Base-by-base conservation (phyloP, 2,329 filamentous ascomycete genomes). In the Sclerotinia nivalis region DNA sequence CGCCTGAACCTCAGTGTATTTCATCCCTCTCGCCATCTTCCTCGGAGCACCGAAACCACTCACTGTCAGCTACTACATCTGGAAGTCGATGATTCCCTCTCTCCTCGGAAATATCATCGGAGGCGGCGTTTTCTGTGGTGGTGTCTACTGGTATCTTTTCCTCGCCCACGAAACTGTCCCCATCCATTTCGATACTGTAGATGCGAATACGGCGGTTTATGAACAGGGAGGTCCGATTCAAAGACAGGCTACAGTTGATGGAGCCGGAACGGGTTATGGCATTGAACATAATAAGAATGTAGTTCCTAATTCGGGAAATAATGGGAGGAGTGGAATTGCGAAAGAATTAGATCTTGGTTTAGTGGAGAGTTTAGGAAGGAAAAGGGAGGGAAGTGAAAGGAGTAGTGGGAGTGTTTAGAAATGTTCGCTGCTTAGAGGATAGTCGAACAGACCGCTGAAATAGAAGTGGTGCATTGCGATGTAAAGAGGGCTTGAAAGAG, bases 51-150 rank as follows among this genome's bases (percentile, higher is more conserved):
- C 83, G 0, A 52, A 66, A n/a, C 78, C 78, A 0, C 78, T 87
- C 31, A 81, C 78, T 0, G 81, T 85, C 0, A 80, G 82, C 0
- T 78, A 86, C 54, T 88, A 87, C 69, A 84, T 88, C 71, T 88
- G 84, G 84, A 87, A 88, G 74, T 83, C 82, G 0, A 82, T 87
- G 72, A 83, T 88, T 47, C 86, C 86, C 0, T 81, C 84, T 0
- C 71, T 83, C 3, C 72, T 87, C 2, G 86, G 86, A 0, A 88
- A 88, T 71, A 82, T 85, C 22, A 74, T 88, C 3, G 86, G 86
- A 0, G 86, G 86, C 2, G 80, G 79, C 0, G 55, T 86, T 2
- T 87, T 88, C 72, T 82, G 82, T n/a, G 85, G 82, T 7, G 81
- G 78, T 0, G 82, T 82, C 22, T 84, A 83, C 73, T 85, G 82